A percentile compares a stretch with the other conserved stretches of the same genome.
These are phyloP conservation scores for Suillus decipiens DNA, from an alignment of 768 basidiomycete genomes.

Conservation along the genomic window DNA sequence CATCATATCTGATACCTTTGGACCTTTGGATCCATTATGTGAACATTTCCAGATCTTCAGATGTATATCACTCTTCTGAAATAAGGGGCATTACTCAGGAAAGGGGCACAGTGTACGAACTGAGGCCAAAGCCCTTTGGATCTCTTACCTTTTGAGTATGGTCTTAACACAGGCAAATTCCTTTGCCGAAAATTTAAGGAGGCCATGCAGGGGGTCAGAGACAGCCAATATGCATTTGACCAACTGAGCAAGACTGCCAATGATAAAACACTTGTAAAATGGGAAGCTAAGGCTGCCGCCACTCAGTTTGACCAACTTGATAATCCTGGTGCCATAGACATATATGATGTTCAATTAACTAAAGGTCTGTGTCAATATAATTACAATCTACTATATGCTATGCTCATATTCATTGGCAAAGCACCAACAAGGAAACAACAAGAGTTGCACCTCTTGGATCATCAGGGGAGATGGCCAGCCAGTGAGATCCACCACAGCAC, in stretches of 20 bases:
- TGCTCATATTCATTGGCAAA: neutral
- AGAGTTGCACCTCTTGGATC: conserved; percentile 1
- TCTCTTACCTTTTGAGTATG: no score
- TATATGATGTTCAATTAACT: no score
- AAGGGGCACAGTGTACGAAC: no score
- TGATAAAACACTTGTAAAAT: neutral
- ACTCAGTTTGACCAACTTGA: no score
- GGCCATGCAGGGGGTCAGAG: neutral
- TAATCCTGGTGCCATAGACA: no score
- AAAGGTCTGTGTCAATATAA: neutral
- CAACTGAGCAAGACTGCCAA: neutral
- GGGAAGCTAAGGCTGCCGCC: neutral
- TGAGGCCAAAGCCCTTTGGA: no score
- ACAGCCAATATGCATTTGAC: neutral
- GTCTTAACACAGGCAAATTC: neutral
- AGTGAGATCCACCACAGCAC: neutral
- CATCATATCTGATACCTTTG: no score
- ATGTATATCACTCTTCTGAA: no score
- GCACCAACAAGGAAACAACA: neutral
- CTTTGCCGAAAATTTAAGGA: conserved; percentile 4
- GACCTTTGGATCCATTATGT: no score
- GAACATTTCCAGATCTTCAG: no score
- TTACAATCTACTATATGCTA: neutral
- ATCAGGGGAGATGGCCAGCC: neutral
- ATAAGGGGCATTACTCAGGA: no score